Percentiles rank a stretch among this genome's conserved stretches.
phyloP scores from a whole-genome alignment of 441 rosid species.

The Euphorbia celastroides region DNA sequence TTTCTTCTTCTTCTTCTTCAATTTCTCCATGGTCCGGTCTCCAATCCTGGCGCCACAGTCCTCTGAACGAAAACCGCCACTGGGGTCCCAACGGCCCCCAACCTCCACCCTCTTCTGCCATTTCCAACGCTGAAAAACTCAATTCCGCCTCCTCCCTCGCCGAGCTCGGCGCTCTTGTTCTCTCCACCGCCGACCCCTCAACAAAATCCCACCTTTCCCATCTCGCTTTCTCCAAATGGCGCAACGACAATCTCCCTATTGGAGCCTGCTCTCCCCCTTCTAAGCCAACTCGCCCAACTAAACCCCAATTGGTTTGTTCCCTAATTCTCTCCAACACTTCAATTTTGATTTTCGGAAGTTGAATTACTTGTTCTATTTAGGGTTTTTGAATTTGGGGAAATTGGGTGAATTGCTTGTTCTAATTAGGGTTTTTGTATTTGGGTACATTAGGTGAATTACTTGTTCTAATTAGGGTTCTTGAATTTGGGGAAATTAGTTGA shows the following conservation, averaged over 20 bases:
- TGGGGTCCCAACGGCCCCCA: constrained; percentile 22
- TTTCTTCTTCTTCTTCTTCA: constrained; percentile 25
- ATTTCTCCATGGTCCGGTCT: constrained; percentile 66
- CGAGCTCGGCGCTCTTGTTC: constrained; percentile 74
- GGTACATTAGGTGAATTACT: constrained; percentile 55
- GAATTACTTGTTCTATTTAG: background rate
- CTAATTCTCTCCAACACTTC: background rate
- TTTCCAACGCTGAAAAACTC: background rate
- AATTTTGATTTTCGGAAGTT: background rate
- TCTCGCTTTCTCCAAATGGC: constrained; percentile 70
- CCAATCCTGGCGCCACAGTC: constrained; percentile 54
- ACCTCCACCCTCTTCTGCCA: constrained; percentile 13
- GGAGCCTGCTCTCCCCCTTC: constrained; percentile 53
- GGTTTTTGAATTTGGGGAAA: constrained; percentile 12
- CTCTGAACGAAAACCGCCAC: constrained; percentile 50
- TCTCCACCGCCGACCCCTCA: constrained; percentile 57
- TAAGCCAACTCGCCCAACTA: constrained; percentile 62
- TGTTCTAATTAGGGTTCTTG: too few species aligned
- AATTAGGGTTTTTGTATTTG: too few species aligned
- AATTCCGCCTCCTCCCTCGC: constrained; percentile 61
- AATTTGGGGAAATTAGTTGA: constrained; percentile 30
- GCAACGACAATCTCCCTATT: constrained; percentile 46
- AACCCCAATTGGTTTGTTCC: constrained; percentile 21
- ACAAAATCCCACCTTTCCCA: constrained; percentile 65
- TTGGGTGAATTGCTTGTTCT: too few species aligned